Percentiles rank a stretch among this genome's conserved stretches.
phyloP scores from a whole-genome alignment of 192 early-diverging fungal species.

The Umbelopsis sp. region DNA sequence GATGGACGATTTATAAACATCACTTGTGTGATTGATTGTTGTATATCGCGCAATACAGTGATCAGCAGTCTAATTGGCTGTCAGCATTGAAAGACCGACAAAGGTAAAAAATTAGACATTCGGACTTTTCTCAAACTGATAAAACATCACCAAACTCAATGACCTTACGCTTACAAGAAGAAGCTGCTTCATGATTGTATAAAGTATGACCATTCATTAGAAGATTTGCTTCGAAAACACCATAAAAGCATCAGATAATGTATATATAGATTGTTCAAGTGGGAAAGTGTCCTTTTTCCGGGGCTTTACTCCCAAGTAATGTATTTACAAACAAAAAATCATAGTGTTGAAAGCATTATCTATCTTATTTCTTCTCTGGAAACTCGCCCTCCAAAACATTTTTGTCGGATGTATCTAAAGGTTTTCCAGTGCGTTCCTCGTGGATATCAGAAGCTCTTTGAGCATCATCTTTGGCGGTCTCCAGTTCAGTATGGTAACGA shows the following conservation, averaged over 20 bases:
- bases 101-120: too few relatives aligned
- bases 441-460: slow-evolving; percentile 8
- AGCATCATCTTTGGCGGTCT: neutral
- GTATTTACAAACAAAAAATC: slow-evolving; percentile 7
- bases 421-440: slow-evolving; percentile 14
- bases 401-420: neutral
- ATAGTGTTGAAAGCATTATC: neutral
- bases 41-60: slow-evolving; percentile 10
- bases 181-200: too few relatives aligned
- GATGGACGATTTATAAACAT: neutral
- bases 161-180: too few relatives aligned
- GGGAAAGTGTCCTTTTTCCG: too few relatives aligned
- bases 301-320: too few relatives aligned
- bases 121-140: too few relatives aligned
- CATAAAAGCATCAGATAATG: neutral
- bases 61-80: slow-evolving; percentile 13
- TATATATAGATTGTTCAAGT: too few relatives aligned
- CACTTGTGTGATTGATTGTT: slow-evolving; percentile 2
- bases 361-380: slow-evolving; percentile 1
- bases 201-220: too few relatives aligned
- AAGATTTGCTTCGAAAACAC: neutral
- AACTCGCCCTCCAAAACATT: neutral
- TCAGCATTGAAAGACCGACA: too few relatives aligned
- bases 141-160: too few relatives aligned
- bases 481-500: neutral